Evolutionary conservation across 2,329 filamentous ascomycete species (phyloP).

Genomic region (Albifimbria verrucaria): DNA sequence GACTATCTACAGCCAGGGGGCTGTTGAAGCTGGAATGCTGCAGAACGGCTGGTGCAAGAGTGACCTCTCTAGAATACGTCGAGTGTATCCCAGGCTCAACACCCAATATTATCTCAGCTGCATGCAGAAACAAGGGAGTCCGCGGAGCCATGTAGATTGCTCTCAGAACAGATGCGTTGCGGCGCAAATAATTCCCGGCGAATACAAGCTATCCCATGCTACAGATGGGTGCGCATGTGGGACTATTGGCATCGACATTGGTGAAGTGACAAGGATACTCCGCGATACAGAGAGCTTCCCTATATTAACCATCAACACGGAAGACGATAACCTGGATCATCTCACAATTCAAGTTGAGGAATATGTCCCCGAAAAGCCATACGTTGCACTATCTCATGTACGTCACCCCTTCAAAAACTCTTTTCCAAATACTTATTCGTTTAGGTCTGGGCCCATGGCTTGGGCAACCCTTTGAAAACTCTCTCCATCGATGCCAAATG

Average conservation of each 20-base stretch:
- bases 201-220: conserved; percentile 22
- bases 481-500: conserved; percentile 28
- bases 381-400: conserved; percentile 32
- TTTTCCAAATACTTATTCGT: neutral
- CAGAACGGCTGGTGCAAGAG: conserved; percentile 28
- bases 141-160: conserved; percentile 21
- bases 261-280: conserved; percentile 3
- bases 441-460: conserved; percentile 32
- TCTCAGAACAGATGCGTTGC: conserved; percentile 19
- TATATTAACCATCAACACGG: conserved; percentile 13
- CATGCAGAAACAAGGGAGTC: conserved; percentile 9
- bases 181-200: conserved; percentile 24
- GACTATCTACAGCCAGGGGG: neutral
- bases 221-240: conserved; percentile 17
- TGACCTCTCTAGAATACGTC: conserved; percentile 23
- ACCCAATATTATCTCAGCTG: conserved; percentile 9
- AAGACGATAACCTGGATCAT: conserved; percentile 7
- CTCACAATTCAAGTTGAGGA: conserved; percentile 14
- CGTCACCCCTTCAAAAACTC: neutral
- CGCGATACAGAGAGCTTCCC: neutral
- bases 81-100: conserved; percentile 15
- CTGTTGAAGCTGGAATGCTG: conserved; percentile 16
- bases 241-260: conserved; percentile 14
- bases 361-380: conserved; percentile 18
- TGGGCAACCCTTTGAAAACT: conserved; percentile 27